These are phyloP conservation scores for Sarocladium strictum DNA, from an alignment of 2,329 filamentous ascomycete genomes.

Conservation along the genomic window DNA sequence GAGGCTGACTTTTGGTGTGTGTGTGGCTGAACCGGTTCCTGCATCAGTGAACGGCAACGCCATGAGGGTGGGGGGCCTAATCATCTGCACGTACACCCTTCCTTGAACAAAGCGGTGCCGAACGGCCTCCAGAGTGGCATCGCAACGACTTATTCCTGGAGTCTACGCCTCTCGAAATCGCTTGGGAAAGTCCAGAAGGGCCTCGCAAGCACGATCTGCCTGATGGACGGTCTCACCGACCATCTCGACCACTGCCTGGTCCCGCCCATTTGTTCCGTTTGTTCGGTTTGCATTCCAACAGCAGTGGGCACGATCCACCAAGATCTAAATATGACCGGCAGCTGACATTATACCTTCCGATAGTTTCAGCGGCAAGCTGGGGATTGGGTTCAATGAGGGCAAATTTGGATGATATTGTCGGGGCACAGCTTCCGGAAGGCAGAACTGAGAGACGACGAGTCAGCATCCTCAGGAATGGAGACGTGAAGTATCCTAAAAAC, in stretches of 20 bases:
- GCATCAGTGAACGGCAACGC: too few relatives aligned
- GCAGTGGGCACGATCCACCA: neutral
- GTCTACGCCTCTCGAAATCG: neutral
- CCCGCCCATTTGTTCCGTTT: neutral
- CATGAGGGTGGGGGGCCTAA: too few relatives aligned
- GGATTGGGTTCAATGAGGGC: neutral
- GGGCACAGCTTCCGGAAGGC: too few relatives aligned
- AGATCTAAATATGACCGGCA: neutral
- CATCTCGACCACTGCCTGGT: neutral
- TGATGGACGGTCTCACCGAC: neutral
- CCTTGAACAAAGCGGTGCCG: too few relatives aligned
- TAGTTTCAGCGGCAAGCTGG: neutral
- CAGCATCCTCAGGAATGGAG: too few relatives aligned
- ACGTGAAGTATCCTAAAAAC: too few relatives aligned
- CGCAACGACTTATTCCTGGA: neutral
- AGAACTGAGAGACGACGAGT: too few relatives aligned
- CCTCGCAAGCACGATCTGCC: neutral
- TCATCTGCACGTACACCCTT: too few relatives aligned
- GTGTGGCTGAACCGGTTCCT: neutral
- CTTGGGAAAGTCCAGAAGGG: neutral
- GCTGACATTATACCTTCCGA: neutral
- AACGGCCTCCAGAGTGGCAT: neutral
- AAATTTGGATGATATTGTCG: neutral
- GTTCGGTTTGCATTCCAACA: slow-evolving; percentile 2
- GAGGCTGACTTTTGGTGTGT: neutral